A percentile compares a stretch with the other conserved stretches of the same genome.
phyloP scores from a whole-genome alignment of 2,329 filamentous ascomycete species.

The Ophiostoma triangulosporum region DNA sequence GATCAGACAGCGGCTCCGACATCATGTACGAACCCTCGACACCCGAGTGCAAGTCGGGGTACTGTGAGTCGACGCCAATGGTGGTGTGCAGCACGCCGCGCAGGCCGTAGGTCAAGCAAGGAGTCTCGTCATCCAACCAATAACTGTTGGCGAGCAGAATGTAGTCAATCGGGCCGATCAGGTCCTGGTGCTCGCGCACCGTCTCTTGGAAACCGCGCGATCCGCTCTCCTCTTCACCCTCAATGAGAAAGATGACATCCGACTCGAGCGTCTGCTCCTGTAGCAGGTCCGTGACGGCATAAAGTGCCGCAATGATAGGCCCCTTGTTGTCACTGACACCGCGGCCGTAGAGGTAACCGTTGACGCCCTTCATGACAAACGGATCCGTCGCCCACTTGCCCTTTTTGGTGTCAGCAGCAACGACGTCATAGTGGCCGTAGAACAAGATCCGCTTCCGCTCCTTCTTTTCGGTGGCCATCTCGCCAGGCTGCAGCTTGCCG shows the following conservation, averaged over 20 bases:
- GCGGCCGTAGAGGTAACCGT: constrained; percentile 87
- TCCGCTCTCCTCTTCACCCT: constrained; percentile 92
- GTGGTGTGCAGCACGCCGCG: constrained; percentile 90
- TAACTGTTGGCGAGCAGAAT: constrained; percentile 95
- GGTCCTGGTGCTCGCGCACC: constrained; percentile 62
- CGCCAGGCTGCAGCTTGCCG: constrained; percentile 46
- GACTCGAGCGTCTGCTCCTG: constrained; percentile 73
- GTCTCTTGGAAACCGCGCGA: constrained; percentile 82
- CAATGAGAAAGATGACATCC: constrained; percentile 86
- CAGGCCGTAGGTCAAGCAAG: constrained; percentile 87
- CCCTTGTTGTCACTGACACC: constrained; percentile 98
- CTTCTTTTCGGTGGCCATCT: constrained; percentile 29
- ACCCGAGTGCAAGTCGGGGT: constrained; percentile 85
- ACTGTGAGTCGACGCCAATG: constrained; percentile 70
- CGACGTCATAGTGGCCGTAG: constrained; percentile 97
- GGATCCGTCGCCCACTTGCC: constrained; percentile 79
- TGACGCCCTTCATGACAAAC: constrained; percentile 76
- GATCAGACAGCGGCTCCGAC: constrained; percentile 82
- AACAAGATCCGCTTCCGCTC: constrained; percentile 80
- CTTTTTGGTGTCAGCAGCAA: constrained; percentile 71
- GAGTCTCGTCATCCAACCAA: constrained; percentile 92
- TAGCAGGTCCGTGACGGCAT: constrained; percentile 79
- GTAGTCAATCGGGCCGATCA: constrained; percentile 86
- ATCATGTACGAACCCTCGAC: constrained; percentile 89
- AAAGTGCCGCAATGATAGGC: constrained; percentile 84